Conservation (phyloP, 306 rosid species). For the Ormosia emarginata region DNA sequence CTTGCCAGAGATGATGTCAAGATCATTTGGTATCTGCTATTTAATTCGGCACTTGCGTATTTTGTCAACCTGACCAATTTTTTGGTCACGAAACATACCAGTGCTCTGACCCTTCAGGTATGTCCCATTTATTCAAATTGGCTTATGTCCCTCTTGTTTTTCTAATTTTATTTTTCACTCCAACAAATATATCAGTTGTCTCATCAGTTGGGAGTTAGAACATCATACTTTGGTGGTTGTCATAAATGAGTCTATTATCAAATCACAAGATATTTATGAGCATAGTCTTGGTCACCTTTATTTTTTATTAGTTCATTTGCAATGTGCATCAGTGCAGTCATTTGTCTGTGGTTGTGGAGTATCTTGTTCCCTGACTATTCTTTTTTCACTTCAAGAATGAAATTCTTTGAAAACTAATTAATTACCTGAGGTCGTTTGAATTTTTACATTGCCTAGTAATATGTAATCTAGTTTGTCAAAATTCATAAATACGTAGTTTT, state of each 20-base stretch:
- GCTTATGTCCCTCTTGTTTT: not conserved
- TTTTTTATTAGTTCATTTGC: not conserved
- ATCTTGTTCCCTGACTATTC: not conserved
- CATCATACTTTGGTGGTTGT: slow-evolving; percentile 28
- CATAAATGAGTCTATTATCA: not conserved
- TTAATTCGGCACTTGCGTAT: slow-evolving; percentile 88
- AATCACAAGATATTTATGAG: not conserved
- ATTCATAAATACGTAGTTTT: not conserved
- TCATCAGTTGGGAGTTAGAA: slow-evolving; percentile 12
- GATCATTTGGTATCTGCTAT: slow-evolving; percentile 93
- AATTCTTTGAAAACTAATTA: not conserved
- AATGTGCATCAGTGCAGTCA: not conserved
- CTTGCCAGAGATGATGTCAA: slow-evolving; percentile 90
- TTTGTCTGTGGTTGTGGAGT: not conserved
- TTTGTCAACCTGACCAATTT: slow-evolving; percentile 97
- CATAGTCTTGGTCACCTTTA: not conserved
- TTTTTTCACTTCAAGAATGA: not conserved
- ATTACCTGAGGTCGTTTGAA: not conserved
- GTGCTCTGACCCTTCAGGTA: slow-evolving; percentile 99
- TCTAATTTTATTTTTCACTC: slow-evolving; percentile 7
- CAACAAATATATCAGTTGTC: not conserved
- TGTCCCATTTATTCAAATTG: slow-evolving; percentile 15
- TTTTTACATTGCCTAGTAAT: not conserved
- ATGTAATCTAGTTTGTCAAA: not conserved
- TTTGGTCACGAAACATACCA: slow-evolving; percentile 96